A percentile compares a stretch with the other conserved stretches of the same genome.
phyloP scores from a whole-genome alignment of 305 asterid species.

The Nicotiana rustica region DNA sequence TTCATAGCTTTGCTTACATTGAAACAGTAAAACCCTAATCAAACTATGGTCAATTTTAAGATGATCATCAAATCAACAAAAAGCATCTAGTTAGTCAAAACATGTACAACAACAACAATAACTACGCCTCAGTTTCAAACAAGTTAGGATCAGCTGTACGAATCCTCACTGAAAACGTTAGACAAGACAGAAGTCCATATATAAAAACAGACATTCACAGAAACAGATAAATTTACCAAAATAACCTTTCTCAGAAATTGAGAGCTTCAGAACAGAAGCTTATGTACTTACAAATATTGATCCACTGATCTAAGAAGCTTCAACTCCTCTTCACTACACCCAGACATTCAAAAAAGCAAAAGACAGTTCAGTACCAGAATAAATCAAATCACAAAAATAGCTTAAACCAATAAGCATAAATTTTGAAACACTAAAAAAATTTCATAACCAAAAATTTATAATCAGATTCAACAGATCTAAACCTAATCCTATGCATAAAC shows the following conservation, averaged over 20 bases:
- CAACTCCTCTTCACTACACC: constrained; percentile 29
- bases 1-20: neutral
- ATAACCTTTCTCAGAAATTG: neutral
- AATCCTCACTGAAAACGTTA: too few relatives aligned
- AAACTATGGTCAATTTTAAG: constrained; percentile 18
- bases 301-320: constrained; percentile 28
- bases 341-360: neutral
- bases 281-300: constrained; percentile 30
- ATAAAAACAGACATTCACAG: neutral
- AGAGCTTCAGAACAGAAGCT: neutral
- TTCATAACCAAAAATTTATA: neutral
- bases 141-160: too few relatives aligned
- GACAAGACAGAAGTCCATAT: too few relatives aligned
- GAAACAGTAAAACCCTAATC: neutral
- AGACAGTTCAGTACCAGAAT: neutral
- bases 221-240: neutral
- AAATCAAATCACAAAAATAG: neutral
- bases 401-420: constrained; percentile 9
- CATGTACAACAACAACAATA: too few relatives aligned
- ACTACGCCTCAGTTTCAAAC: too few relatives aligned
- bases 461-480: constrained; percentile 34
- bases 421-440: neutral
- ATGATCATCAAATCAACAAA: constrained; percentile 25
- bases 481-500: neutral
- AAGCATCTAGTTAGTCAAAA: neutral